Evolutionary conservation across 1,284 basidiomycete species (phyloP), one percentile per base, ranked within the genome.

Genomic region (Cystobasidium sp.): DNA sequence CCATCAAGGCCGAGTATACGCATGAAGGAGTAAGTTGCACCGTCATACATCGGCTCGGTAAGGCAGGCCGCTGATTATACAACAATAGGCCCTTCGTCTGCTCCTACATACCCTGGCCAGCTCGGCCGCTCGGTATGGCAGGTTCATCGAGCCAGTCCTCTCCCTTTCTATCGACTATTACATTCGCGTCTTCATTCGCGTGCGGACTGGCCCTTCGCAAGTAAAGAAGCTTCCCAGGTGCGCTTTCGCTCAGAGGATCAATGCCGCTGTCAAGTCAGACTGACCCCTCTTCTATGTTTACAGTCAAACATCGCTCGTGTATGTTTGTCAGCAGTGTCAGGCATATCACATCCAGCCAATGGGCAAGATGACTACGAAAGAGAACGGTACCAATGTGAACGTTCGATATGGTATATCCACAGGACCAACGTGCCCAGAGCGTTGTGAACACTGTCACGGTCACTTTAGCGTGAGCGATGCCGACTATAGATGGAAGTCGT

Each of bases 131-230:
- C 87, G 94, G 78, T 99, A 99, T 80, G 95, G 96, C 0, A 89
- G 94, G 59, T 91, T 90, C 80, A 93, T 99, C 77, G 88, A 92
- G 77, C 96, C 96, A 1, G 84, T 97, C n/a, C 83, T 98, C 7
- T 94, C 91, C 0, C 86, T 99, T 47, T 96, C 93, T 12, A 97
- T 99, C 81, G 97, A 99, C 81, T 99, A 99, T 81, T 99, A 99
- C 82, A 90, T 97, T 37, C 90, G 97, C 7, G 82, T 98, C 16
- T 99, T 98, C 80, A 88, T 98, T 10, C 88, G 90, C 16, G 85
- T 99, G 5, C 85, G 88, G 76, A 87, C 89, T 0, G 86, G 89
- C 0, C 90, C 94, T 0, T 84, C 90, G n/a, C 90, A 94, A 81
- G 94, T 96, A 46, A 99, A 99, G 83, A 90, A 88, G 76, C 84